Conservation (phyloP, 306 rosid species). For the Biancaea sappan region DNA sequence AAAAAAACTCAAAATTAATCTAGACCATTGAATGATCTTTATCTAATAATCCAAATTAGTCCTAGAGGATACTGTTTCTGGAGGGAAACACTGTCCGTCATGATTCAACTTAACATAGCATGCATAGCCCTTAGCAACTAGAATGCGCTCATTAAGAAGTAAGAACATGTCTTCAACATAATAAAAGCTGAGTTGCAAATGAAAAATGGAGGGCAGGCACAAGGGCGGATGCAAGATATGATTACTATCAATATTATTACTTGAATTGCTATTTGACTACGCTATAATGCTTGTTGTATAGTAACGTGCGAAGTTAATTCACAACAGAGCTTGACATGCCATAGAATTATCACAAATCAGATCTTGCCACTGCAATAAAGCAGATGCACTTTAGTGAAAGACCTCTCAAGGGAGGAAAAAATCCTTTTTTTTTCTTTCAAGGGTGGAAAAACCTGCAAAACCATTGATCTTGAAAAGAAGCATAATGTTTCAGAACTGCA, state of each 20-base stretch:
- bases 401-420: neutral
- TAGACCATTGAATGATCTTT: too few species aligned
- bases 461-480: neutral
- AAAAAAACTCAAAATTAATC: too few species aligned
- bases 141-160: too few species aligned
- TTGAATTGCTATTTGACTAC: neutral
- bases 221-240: neutral
- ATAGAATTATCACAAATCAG: conserved; percentile 9
- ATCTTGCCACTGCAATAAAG: neutral
- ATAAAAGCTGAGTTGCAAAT: neutral
- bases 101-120: neutral
- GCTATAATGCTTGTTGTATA: neutral
- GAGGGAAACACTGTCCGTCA: too few species aligned
- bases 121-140: neutral
- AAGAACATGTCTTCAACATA: too few species aligned
- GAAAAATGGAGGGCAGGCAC: neutral
- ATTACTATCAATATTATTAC: neutral
- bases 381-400: neutral
- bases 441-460: neutral
- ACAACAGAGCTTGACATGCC: neutral
- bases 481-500: neutral
- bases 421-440: too few species aligned
- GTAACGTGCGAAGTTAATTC: neutral
- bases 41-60: too few species aligned
- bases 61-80: too few species aligned